Conservation (phyloP, 306 rosid genomes). For the Vigna reflexopilosa region DNA sequence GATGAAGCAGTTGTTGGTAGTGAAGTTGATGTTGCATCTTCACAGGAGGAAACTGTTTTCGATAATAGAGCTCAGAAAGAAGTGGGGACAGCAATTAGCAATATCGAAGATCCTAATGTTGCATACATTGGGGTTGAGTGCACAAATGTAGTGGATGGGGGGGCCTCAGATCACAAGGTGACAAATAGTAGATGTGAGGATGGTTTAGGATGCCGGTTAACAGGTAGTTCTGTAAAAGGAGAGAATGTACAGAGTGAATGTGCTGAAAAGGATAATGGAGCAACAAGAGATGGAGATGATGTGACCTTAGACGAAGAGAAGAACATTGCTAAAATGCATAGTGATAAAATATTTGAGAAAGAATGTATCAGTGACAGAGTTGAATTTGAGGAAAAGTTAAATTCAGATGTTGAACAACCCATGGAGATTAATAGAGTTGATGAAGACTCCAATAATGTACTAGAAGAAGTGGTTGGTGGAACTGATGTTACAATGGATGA, state of each 20-base stretch:
- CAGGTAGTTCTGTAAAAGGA: conserved; percentile 43
- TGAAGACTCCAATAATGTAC: conserved; percentile 31
- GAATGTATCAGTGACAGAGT: neutral
- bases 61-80: conserved; percentile 40
- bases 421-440: conserved; percentile 43
- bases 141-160: conserved; percentile 44
- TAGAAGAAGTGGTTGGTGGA: conserved; percentile 41
- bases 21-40: conserved; percentile 32
- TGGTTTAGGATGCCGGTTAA: conserved; percentile 44
- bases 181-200: conserved; percentile 38
- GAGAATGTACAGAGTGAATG: conserved; percentile 41
- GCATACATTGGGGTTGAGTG: conserved; percentile 40
- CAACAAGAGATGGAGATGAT: conserved; percentile 35
- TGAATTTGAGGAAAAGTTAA: conserved; percentile 34
- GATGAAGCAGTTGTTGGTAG: conserved; percentile 7
- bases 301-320: conserved; percentile 47
- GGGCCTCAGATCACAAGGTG: conserved; percentile 30
- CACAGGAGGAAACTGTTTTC: neutral
- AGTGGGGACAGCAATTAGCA: conserved; percentile 34
- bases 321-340: conserved; percentile 39
- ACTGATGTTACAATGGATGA: conserved; percentile 40
- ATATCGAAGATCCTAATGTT: conserved; percentile 27
- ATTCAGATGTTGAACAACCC: conserved; percentile 46
- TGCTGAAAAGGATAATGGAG: conserved; percentile 43
- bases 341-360: conserved; percentile 40